phyloP scores from a whole-genome alignment of 2,329 filamentous ascomycete genomes.

The Metarhizium robertsii region DNA sequence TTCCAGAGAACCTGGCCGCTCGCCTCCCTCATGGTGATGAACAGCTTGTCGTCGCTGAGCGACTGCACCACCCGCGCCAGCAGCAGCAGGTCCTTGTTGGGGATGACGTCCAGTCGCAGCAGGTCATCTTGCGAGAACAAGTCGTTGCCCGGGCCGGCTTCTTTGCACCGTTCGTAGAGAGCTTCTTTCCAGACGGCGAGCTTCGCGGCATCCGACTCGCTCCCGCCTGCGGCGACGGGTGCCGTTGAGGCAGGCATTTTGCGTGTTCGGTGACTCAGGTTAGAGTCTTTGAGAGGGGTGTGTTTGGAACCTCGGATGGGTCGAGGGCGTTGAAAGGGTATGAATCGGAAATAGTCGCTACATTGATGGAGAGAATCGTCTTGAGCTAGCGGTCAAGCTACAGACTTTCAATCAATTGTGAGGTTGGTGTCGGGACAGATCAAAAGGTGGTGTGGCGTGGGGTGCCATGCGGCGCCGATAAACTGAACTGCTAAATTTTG shows the following conservation, averaged over 20 bases:
- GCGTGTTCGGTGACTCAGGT: neutral
- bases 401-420: neutral
- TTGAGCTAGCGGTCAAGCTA: neutral
- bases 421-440: slow-evolving; percentile 2
- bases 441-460: neutral
- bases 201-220: slow-evolving; percentile 30
- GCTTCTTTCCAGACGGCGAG: slow-evolving; percentile 43
- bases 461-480: neutral
- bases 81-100: slow-evolving; percentile 43
- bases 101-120: slow-evolving; percentile 46
- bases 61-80: slow-evolving; percentile 47
- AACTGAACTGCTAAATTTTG: neutral
- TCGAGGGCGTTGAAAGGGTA: neutral
- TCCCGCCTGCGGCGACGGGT: slow-evolving; percentile 14
- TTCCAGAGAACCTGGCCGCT: slow-evolving; percentile 40
- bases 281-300: neutral
- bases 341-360: neutral
- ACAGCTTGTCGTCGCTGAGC: slow-evolving; percentile 51
- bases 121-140: slow-evolving; percentile 52
- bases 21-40: slow-evolving; percentile 35
- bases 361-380: neutral
- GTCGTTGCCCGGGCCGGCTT: slow-evolving; percentile 35
- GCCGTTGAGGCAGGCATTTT: slow-evolving; percentile 20
- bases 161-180: slow-evolving; percentile 46
- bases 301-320: neutral